Evolutionary conservation across 1,284 basidiomycete genomes (phyloP), one percentile per base, ranked within the genome.

Genomic region (Cryptococcus hybrid): DNA sequence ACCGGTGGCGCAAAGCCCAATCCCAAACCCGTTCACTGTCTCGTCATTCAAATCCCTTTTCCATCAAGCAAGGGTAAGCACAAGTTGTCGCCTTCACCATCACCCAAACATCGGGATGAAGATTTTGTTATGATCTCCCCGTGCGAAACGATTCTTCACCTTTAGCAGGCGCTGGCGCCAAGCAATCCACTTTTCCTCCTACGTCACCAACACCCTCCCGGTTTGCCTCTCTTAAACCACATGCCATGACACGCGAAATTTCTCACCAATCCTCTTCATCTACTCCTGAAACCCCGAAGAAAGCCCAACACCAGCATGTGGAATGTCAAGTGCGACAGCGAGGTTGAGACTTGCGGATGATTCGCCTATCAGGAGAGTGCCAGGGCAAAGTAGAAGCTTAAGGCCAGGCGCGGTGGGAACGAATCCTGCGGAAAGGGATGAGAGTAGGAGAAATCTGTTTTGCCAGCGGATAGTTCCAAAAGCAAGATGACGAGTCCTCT

Each of bases 51-150:
- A 60, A 57, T 65, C 64, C 64, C 65, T n/a, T 67, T 70, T 55
- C 63, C 63, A n/a, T 61, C 63, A 6, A 59, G 61, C 7, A 67
- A 68, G 51, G 67, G 69, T 24, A 76, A 76, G 64, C 73, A 75
- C 62, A 74, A 73, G 55, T 67, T 76, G 0, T 73, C 73, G 1
- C 72, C 73, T 1, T 70, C 70, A 3, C 73, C 74, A 2, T 75
- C 71, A 8, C 62, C 66, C 13, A 56, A 60, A 18, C 48, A 51
- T 13, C 34, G 67, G 38, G 76, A 75, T 52, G 75, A 77, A 42
- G 76, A 79, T 54, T 74, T 76, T 56, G 67, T 73, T 46, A 74
- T 77, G 68, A 70, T 75, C 7, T 75, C 76, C 0, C 75, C 2
- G 55, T 71, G 9, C 58, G 63, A n/a, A 55, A 34, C 59, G 50